Conservation (phyloP, 768 basidiomycete genomes). For the Mrakia hoshinonis region DNA sequence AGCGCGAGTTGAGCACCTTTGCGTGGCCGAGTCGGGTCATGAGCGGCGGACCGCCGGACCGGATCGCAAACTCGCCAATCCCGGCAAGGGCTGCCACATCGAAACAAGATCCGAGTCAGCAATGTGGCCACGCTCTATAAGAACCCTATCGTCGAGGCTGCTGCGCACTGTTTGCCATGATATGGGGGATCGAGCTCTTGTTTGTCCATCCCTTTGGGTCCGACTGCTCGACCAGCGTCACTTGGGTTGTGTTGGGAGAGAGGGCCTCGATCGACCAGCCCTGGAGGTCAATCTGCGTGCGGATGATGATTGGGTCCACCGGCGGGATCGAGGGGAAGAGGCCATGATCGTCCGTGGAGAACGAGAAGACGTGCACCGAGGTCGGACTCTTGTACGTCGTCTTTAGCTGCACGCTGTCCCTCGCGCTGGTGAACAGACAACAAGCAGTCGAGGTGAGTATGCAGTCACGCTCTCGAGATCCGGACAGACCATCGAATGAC, state of each 20-base stretch:
- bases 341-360: slow-evolving; percentile 81
- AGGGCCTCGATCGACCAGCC: slow-evolving; percentile 95
- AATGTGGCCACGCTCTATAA: background rate
- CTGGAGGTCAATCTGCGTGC: slow-evolving; percentile 94
- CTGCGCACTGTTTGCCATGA: slow-evolving; percentile 52
- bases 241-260: slow-evolving; percentile 85
- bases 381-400: slow-evolving; percentile 96
- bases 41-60: slow-evolving; percentile 88
- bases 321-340: slow-evolving; percentile 61
- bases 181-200: slow-evolving; percentile 85
- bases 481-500: slow-evolving; percentile 36
- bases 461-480: background rate
- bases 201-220: slow-evolving; percentile 97
- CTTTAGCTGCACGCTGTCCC: slow-evolving; percentile 81
- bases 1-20: slow-evolving; percentile 56
- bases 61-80: slow-evolving; percentile 90
- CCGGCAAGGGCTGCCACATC: slow-evolving; percentile 69
- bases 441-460: slow-evolving; percentile 13
- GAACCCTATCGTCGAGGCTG: no score
- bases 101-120: background rate
- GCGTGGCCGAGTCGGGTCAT: slow-evolving; percentile 71
- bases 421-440: slow-evolving; percentile 40
- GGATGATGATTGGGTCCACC: slow-evolving; percentile 63
- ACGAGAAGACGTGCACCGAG: slow-evolving; percentile 88
- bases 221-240: slow-evolving; percentile 90